Evolutionary conservation across 2,329 filamentous ascomycete genomes (phyloP), one percentile per base, ranked within the genome.

Genomic region (Teratosphaeria nubilosa): DNA sequence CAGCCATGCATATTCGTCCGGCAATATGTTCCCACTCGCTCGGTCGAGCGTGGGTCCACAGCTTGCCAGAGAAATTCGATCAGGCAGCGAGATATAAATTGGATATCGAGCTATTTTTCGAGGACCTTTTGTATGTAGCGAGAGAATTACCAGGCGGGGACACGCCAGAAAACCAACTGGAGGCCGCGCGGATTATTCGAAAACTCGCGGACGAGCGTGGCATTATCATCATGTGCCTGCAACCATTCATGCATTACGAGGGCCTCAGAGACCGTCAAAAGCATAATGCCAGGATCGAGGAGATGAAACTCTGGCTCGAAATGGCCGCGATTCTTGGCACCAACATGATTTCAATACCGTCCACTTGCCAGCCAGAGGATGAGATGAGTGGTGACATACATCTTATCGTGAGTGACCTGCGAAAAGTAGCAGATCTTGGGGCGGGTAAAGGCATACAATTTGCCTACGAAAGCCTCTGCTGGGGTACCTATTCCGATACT

Each of bases 191-290:
- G 2, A 73, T 79, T 54, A 80, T 88, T 59, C 77, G 77, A 27
- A 67, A 73, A 0, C 77, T 90, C 51, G 88, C 85, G 72, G 71
- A 77, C 25, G 74, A 76, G 2, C 77, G 82, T 27, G 71, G 69
- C 32, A 77, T 90, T 24, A 66, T 75, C 10, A 81, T 90, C 64
- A 77, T 90, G 63, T 86, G 83, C 61, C 78, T 91, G 0, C 88
- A 90, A 67, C 89, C 89, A 0, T 91, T 92, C 69, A 81, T 82
- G 75, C 83, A 90, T 73, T 91, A 87, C 72, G 89, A 91, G 64
- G 89, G 88, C 1, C 78, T 91, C 0, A 60, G 84, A 5, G 83
- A 90, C 71, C 77, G 86, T 10, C 65, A 72, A 16, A 76, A 81
- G 59, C 86, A 88, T 66, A 72, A 73, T 1, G 72, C 76, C 27